phyloP scores from a whole-genome alignment of 345 rosid genomes.

The Gossypioides kirkii region DNA sequence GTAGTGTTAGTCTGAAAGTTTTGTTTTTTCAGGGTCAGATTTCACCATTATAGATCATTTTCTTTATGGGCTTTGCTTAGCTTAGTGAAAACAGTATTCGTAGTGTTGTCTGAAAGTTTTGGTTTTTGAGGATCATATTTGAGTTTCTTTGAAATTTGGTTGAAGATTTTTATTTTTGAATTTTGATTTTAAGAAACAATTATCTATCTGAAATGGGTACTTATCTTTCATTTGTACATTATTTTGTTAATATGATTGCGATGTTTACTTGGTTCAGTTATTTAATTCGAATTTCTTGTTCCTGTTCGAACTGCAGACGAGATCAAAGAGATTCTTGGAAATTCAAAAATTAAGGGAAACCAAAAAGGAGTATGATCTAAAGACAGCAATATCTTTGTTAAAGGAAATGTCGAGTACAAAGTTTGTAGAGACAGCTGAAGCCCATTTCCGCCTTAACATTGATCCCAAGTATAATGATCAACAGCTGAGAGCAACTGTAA shows the following conservation, averaged over 20 bases:
- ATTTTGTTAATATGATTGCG: not conserved
- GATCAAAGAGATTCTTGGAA: constrained; percentile 98
- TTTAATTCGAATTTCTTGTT: constrained; percentile 5
- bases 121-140: too few relatives aligned
- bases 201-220: not conserved
- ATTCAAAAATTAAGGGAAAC: constrained; percentile 89
- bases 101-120: too few relatives aligned
- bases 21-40: not conserved
- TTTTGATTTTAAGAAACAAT: not conserved
- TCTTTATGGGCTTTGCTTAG: too few relatives aligned
- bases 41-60: too few relatives aligned
- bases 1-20: not conserved
- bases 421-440: constrained; percentile 89
- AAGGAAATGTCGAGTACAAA: constrained; percentile 62
- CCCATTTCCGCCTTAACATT: constrained; percentile 94
- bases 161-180: not conserved
- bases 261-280: constrained; percentile 13
- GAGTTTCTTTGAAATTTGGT: not conserved
- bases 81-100: too few relatives aligned
- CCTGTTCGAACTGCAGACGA: constrained; percentile 52
- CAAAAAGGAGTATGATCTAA: constrained; percentile 69
- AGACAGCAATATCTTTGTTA: constrained; percentile 69
- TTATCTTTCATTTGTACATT: not conserved
- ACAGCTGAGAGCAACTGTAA: constrained; percentile 91
- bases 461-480: constrained; percentile 97